Evolutionary conservation across 2,329 filamentous ascomycete genomes (phyloP).

Genomic region (Canariomyces notabilis): DNA sequence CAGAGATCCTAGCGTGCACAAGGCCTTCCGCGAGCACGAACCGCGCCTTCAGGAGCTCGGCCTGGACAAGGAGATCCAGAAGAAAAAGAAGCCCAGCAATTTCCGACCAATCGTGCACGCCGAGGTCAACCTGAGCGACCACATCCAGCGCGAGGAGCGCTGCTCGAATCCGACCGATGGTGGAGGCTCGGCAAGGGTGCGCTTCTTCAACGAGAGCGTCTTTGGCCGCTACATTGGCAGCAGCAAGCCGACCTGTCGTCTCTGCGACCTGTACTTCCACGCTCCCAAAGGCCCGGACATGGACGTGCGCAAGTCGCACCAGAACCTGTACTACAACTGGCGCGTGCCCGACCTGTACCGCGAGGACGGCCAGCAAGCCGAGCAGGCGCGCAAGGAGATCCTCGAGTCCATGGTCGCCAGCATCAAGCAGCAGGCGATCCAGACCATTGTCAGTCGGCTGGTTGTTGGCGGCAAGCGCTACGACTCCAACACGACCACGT

Average conservation of each 20-base stretch:
- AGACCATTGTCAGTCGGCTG: conserved; percentile 1
- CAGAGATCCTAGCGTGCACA: not conserved
- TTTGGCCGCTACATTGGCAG: conserved; percentile 31
- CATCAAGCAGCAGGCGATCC: not conserved
- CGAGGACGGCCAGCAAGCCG: not conserved
- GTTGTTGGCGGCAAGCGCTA: not conserved
- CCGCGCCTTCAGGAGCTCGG: not conserved
- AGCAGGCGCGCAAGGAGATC: not conserved
- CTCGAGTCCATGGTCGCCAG: conserved; percentile 1
- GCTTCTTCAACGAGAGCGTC: conserved; percentile 28
- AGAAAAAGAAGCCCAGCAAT: not conserved
- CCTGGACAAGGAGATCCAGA: conserved; percentile 14
- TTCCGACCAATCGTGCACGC: conserved; percentile 21
- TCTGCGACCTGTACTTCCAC: conserved; percentile 35
- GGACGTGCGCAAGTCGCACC: conserved; percentile 27
- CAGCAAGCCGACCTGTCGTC: conserved; percentile 36
- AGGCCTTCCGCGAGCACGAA: not conserved
- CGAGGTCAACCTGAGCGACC: conserved; percentile 10
- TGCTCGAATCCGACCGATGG: too few relatives aligned
- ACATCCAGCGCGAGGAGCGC: conserved; percentile 21
- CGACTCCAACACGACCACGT: conserved; percentile 3
- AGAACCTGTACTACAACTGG: conserved; percentile 35
- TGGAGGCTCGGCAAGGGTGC: not conserved
- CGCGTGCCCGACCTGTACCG: conserved; percentile 28
- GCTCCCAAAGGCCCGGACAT: conserved; percentile 22